A percentile compares a stretch with the other conserved stretches of the same genome.
These are phyloP conservation scores for Alternaria hordeiaustralica DNA, from an alignment of 2,329 filamentous ascomycete genomes.

Conservation along the genomic window DNA sequence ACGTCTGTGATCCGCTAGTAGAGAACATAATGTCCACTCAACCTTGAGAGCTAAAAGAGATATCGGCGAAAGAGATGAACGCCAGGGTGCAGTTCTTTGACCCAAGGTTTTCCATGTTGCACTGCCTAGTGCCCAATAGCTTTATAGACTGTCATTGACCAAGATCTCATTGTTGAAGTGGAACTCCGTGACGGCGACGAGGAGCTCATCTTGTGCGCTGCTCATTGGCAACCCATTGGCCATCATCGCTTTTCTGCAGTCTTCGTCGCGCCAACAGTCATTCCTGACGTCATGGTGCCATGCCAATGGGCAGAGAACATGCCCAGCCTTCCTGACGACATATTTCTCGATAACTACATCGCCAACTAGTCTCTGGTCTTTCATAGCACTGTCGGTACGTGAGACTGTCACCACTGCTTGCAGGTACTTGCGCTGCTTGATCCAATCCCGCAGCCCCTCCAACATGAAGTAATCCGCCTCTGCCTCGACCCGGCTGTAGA, in stretches of 20 bases:
- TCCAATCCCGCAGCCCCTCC: constrained; percentile 35
- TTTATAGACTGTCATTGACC: not conserved
- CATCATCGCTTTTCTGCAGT: not conserved
- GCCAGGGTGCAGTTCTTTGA: not conserved
- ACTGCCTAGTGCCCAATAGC: no score
- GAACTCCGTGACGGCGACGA: not conserved
- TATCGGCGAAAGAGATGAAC: not conserved
- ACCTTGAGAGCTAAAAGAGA: not conserved
- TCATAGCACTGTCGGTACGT: not conserved
- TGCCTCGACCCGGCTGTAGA: constrained; percentile 36
- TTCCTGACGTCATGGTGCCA: no score
- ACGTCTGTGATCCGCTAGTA: not conserved
- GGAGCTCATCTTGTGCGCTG: not conserved
- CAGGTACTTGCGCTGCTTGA: constrained; percentile 20
- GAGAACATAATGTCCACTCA: not conserved
- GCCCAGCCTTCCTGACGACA: not conserved
- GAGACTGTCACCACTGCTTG: not conserved
- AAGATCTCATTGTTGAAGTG: not conserved
- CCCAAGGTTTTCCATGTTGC: no score
- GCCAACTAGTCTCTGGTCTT: no score
- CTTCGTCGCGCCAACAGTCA: no score
- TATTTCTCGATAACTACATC: not conserved
- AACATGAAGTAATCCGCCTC: constrained; percentile 44
- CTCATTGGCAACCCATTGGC: not conserved
- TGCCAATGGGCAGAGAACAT: not conserved